Evolutionary conservation across 257 asterid species (phyloP).

Genomic region (Nicotiana tomentosiformis): DNA sequence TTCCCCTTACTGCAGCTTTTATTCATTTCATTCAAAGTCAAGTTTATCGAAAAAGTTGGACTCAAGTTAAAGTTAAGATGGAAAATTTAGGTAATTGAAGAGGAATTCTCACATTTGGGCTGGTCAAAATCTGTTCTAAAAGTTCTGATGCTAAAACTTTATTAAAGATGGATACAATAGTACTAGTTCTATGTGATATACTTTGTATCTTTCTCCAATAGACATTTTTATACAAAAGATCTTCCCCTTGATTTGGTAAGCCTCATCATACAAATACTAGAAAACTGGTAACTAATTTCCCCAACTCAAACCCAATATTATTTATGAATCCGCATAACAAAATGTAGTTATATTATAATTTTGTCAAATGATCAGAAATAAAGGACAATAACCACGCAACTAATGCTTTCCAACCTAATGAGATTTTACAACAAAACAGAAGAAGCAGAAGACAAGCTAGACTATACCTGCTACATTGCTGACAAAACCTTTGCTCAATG

Average conservation of each 20-base stretch:
- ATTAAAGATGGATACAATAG: neutral
- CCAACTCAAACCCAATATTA: neutral
- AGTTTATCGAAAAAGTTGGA: neutral
- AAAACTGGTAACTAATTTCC: neutral
- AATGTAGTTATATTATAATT: neutral
- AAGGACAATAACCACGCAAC: neutral
- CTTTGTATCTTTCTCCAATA: neutral
- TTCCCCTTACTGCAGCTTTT: neutral
- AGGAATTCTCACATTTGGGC: neutral
- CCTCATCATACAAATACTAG: neutral
- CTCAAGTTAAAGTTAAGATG: neutral
- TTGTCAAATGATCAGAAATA: neutral
- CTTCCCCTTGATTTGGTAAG: neutral
- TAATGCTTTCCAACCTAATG: neutral
- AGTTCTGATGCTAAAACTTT: neutral
- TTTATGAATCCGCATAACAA: neutral
- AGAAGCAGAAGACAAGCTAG: neutral
- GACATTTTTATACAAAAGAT: neutral
- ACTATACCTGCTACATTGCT: slow-evolving; percentile 72
- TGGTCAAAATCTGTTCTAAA: neutral
- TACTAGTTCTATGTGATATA: neutral
- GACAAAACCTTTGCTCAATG: slow-evolving; percentile 63
- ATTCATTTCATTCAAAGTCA: neutral
- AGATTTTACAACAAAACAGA: neutral
- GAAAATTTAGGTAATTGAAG: neutral